A percentile compares a stretch with the other conserved stretches of the same genome.
phyloP scores from a whole-genome alignment of 345 rosid species.

The Aethionema arabicum region DNA sequence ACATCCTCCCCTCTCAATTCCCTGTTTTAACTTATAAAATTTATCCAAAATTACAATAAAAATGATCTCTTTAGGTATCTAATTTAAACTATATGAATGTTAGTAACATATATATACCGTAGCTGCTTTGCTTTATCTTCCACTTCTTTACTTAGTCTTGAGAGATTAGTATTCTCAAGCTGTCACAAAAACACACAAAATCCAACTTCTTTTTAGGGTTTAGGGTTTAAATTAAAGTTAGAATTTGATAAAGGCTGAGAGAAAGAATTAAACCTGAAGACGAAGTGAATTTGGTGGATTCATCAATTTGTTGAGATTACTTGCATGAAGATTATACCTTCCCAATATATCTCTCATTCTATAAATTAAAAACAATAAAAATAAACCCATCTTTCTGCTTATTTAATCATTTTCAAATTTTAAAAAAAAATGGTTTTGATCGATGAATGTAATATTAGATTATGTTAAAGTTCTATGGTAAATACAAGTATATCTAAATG shows the following conservation, averaged over 20 bases:
- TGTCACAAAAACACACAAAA: slow-evolving; percentile 20
- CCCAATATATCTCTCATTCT: slow-evolving; percentile 83
- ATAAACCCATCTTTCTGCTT: slow-evolving; percentile 2
- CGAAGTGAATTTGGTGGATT: slow-evolving; percentile 62
- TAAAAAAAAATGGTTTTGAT: too few species aligned
- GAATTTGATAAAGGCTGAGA: neutral
- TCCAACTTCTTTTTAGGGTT: neutral
- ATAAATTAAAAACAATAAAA: slow-evolving; percentile 21
- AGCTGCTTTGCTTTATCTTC: slow-evolving; percentile 68
- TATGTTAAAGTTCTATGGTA: too few species aligned
- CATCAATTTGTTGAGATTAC: slow-evolving; percentile 65
- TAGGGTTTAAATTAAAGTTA: neutral
- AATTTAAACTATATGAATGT: too few species aligned
- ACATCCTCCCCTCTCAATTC: slow-evolving; percentile 92
- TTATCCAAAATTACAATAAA: too few species aligned
- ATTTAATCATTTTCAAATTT: too few species aligned
- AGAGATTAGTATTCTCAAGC: slow-evolving; percentile 57
- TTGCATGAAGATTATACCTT: slow-evolving; percentile 65
- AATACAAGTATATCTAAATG: too few species aligned
- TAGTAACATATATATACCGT: slow-evolving; percentile 11
- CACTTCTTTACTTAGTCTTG: slow-evolving; percentile 63
- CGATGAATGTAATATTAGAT: too few species aligned
- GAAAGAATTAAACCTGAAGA: slow-evolving; percentile 56
- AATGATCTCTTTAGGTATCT: too few species aligned
- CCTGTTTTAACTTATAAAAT: slow-evolving; percentile 40